Percentiles rank a stretch among this genome's conserved stretches.
Conservation (phyloP, 495 filamentous ascomycete genomes). For the Pyrenula massariospora region DNA sequence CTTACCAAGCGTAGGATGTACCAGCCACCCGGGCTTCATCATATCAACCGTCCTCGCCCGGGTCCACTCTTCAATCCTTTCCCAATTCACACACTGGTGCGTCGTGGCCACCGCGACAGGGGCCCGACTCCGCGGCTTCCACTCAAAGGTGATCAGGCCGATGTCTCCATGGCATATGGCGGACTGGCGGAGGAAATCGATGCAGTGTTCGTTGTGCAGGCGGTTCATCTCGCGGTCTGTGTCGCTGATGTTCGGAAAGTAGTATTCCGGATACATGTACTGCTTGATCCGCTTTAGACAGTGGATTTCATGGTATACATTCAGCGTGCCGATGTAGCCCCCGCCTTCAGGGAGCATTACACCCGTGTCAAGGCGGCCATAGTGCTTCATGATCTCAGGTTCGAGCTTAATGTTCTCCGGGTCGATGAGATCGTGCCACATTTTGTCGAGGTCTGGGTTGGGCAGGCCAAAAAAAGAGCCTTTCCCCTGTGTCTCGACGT, state of each 20-base stretch:
- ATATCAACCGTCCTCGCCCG: not conserved
- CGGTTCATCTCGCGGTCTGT: not conserved
- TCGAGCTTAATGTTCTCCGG: conserved; percentile 3
- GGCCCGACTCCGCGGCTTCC: conserved; percentile 1
- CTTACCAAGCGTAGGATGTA: too few relatives aligned
- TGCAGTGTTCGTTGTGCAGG: conserved; percentile 10
- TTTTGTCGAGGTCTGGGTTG: conserved; percentile 2
- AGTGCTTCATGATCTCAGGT: conserved; percentile 4
- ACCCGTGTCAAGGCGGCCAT: conserved; percentile 2
- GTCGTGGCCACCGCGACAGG: conserved; percentile 5
- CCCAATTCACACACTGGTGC: conserved; percentile 11
- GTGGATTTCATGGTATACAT: conserved; percentile 6
- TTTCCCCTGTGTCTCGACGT: conserved; percentile 3
- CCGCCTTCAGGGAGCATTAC: conserved; percentile 1
- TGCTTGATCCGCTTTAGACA: conserved; percentile 7
- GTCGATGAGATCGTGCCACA: conserved; percentile 5
- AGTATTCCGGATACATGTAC: conserved; percentile 8
- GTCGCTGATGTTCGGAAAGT: conserved; percentile 1
- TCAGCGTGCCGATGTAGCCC: conserved; percentile 2
- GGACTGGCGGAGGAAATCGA: conserved; percentile 10
- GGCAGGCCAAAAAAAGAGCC: conserved; percentile 2
- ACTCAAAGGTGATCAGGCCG: conserved; percentile 7
- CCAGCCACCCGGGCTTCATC: too few relatives aligned
- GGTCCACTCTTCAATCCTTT: not conserved
- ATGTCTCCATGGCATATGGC: conserved; percentile 7